These are phyloP conservation scores for Euclidium syriacum DNA, from an alignment of 345 rosid species.

Conservation along the genomic window DNA sequence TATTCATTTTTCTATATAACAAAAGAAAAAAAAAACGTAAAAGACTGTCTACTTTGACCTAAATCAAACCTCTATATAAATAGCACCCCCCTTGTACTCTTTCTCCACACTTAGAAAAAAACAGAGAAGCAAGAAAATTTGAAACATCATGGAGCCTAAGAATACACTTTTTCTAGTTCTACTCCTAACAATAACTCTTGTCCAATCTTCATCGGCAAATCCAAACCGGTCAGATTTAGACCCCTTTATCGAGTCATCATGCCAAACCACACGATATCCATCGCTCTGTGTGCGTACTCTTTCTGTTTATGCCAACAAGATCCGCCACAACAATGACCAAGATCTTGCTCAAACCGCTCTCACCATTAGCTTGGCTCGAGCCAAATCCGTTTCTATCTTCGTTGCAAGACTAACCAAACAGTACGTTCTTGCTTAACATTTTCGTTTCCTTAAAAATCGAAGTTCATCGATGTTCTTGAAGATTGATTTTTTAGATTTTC, in stretches of 20 bases:
- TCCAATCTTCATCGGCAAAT: constrained; percentile 15
- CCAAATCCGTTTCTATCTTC: constrained; percentile 47
- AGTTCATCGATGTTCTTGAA: too few species aligned
- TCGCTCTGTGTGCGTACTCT: constrained; percentile 56
- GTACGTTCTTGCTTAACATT: constrained; percentile 7
- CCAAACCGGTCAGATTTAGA: constrained; percentile 6
- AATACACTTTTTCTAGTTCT: constrained; percentile 7
- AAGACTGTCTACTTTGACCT: constrained; percentile 9
- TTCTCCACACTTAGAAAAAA: constrained; percentile 1
- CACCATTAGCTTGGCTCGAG: constrained; percentile 54
- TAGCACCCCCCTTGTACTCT: background rate
- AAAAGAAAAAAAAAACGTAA: background rate
- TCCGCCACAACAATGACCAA: constrained; percentile 48
- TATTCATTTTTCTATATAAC: background rate
- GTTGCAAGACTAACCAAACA: constrained; percentile 48
- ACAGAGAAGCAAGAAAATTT: background rate
- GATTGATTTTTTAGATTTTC: too few species aligned
- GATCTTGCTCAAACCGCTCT: constrained; percentile 67
- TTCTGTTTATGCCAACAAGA: constrained; percentile 50
- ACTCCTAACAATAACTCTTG: constrained; percentile 11
- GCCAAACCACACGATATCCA: constrained; percentile 67
- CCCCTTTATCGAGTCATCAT: constrained; percentile 53
- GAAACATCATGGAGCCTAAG: constrained; percentile 19
- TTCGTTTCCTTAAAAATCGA: background rate
- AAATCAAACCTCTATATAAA: constrained; percentile 14